Base-by-base conservation (phyloP, 345 rosid species). In the Punica granatum region DNA sequence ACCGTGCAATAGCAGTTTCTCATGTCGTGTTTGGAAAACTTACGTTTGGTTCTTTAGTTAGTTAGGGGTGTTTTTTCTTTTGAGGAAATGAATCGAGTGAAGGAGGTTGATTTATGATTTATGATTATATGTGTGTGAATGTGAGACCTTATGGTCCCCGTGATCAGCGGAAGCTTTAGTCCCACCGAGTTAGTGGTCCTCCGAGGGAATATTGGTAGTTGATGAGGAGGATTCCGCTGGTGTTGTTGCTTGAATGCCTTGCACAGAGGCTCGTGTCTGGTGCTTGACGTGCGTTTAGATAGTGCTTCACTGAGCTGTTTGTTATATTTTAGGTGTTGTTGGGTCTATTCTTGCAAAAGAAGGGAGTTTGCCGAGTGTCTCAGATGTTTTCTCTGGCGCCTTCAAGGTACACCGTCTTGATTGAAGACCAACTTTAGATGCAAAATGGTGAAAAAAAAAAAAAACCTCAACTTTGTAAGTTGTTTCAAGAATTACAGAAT, bases 341-440 rank as follows among this genome's bases (percentile, higher is more conserved):
- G 98, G 98, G 67, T 92, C 98, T 0, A 83, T 90, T 72, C 85
- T 90, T 76, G 97, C 83, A 12, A 92, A 84, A 77, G 99, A 88
- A 70, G 90, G 84, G 36, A 64, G 75, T 65, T 53, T 86, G 63
- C 69, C 84, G 11, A 77, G 67, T 73, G 76, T 86, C 60, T 80
- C 92, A 41, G 85, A 75, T 77, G 73, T 85, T 19, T 72, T 90
- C 69, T 80, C 92, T 0, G 96, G 96, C 64, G 86, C 89, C 77
- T 65, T 78, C 67, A 95, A 90, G 99, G 98, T 95, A 81, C 56
- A 35, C 19, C 56, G 9, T 21, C 56, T 3, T 49, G 26, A 2
- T 28, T 49, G n/a, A n/a, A 6, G 56, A n/a, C 26, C 7, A 23
- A n/a, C 30, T n/a, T 51, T 23, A 18, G 58, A 6, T 51, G 58